Evolutionary conservation across 768 basidiomycete species (phyloP).

Genomic region (Daedalea quercina): DNA sequence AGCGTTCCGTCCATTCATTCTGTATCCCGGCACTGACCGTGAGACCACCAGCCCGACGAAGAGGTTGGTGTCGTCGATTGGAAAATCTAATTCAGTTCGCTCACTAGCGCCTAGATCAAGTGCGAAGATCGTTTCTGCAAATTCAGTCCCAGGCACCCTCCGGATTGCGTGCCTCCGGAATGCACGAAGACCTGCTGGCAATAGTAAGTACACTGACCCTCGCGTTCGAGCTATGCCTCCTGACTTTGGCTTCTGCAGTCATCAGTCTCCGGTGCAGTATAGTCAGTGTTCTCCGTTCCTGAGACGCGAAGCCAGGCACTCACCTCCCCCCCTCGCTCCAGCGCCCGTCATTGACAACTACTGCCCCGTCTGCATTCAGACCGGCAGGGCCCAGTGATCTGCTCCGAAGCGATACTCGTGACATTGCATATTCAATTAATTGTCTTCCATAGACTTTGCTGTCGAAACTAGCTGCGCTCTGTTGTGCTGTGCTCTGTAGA

Average conservation of each 20-base stretch:
- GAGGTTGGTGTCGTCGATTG: slow-evolving; percentile 34
- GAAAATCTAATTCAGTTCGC: slow-evolving; percentile 13
- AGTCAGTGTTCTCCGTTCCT: slow-evolving; percentile 34
- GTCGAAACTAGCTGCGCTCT: neutral
- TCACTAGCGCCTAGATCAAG: slow-evolving; percentile 40
- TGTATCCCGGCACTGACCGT: slow-evolving; percentile 9
- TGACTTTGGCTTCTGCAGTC: slow-evolving; percentile 34
- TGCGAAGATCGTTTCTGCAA: slow-evolving; percentile 63
- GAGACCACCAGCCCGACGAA: slow-evolving; percentile 44
- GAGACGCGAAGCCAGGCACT: slow-evolving; percentile 6
- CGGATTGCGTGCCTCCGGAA: slow-evolving; percentile 45
- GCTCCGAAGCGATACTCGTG: neutral
- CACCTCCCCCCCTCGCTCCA: slow-evolving; percentile 5
- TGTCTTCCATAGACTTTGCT: neutral
- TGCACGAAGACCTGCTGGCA: slow-evolving; percentile 70
- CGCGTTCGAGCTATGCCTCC: slow-evolving; percentile 7
- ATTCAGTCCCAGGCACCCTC: slow-evolving; percentile 62
- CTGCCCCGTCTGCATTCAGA: slow-evolving; percentile 21
- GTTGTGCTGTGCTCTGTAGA: neutral
- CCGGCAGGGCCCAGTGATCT: slow-evolving; percentile 4
- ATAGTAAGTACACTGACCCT: slow-evolving; percentile 44
- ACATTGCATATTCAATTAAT: neutral
- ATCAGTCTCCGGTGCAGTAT: slow-evolving; percentile 65
- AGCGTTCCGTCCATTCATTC: slow-evolving; percentile 16
- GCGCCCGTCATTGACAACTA: slow-evolving; percentile 23